Conservation (phyloP, 1,284 basidiomycete genomes). For the Ceratobasidium sp. region DNA sequence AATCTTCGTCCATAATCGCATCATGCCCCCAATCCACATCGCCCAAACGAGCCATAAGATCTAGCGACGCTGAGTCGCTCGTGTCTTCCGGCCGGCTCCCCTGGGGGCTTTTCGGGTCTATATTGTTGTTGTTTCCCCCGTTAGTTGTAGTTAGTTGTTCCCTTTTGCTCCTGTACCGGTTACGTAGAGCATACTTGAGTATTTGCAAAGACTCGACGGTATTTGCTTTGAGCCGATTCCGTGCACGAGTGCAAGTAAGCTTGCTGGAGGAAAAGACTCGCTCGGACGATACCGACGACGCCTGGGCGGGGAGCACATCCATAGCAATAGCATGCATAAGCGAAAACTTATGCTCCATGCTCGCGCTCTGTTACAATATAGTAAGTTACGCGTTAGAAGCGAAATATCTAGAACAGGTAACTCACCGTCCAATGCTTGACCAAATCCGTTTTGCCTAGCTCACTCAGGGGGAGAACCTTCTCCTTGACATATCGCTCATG, state of each 20-base stretch:
- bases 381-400: background rate
- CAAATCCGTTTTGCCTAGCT: slow-evolving; percentile 11
- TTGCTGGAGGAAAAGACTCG: slow-evolving; percentile 32
- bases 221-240: background rate
- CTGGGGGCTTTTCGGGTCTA: background rate
- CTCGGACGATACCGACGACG: slow-evolving; percentile 26
- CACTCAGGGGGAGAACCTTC: background rate
- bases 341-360: background rate
- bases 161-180: background rate
- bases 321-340: slow-evolving; percentile 3
- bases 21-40: background rate
- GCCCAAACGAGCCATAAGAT: background rate
- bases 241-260: slow-evolving; percentile 8
- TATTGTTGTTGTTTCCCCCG: background rate
- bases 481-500: background rate
- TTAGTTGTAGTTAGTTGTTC: too few species aligned
- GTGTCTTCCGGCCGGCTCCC: too few species aligned
- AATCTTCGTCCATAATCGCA: background rate
- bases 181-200: background rate
- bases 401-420: background rate
- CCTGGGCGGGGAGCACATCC: slow-evolving; percentile 33
- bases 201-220: slow-evolving; percentile 8
- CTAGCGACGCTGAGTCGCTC: too few species aligned
- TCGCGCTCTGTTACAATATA: background rate
- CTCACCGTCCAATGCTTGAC: slow-evolving; percentile 36